These are phyloP conservation scores for Mikania micrantha DNA, from an alignment of 129 eudicot genomes.

Conservation along the genomic window DNA sequence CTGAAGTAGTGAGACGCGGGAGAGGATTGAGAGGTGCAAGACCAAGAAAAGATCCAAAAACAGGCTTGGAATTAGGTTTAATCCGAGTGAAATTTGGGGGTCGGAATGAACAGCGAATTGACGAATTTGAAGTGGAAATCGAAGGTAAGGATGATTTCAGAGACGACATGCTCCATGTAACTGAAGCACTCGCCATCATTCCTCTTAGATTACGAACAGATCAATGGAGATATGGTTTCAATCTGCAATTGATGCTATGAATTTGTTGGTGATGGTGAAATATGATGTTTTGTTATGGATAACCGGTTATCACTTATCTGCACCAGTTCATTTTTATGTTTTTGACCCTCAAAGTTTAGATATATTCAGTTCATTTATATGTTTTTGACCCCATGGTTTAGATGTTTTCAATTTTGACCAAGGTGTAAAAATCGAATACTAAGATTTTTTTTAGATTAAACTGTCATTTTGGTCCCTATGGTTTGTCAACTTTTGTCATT, in stretches of 20 bases:
- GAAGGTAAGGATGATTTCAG: conserved; percentile 59
- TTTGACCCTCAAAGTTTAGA: not conserved
- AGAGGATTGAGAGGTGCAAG: conserved; percentile 52
- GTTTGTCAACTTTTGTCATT: too few relatives aligned
- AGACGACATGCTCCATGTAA: conserved; percentile 72
- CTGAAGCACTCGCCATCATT: conserved; percentile 47
- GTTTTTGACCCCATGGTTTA: conserved; percentile 2
- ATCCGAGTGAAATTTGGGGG: conserved; percentile 27
- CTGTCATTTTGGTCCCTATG: too few relatives aligned
- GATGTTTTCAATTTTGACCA: too few relatives aligned
- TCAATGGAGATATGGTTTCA: not conserved
- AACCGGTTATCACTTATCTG: conserved; percentile 11
- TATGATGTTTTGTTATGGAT: conserved; percentile 29
- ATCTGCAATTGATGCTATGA: conserved; percentile 25
- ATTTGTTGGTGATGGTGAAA: conserved; percentile 31
- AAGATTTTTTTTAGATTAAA: too few relatives aligned
- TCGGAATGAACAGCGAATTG: conserved; percentile 30
- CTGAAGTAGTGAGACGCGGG: conserved; percentile 38
- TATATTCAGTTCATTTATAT: too few relatives aligned
- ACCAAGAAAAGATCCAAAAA: conserved; percentile 52
- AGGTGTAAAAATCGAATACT: too few relatives aligned
- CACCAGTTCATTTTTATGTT: not conserved
- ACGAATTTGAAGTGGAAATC: conserved; percentile 11
- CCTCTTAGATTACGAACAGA: not conserved
- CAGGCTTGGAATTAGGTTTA: conserved; percentile 32